Conservation (phyloP, 1,139 yeast species). For the Sugiyamaella pinicola region DNA sequence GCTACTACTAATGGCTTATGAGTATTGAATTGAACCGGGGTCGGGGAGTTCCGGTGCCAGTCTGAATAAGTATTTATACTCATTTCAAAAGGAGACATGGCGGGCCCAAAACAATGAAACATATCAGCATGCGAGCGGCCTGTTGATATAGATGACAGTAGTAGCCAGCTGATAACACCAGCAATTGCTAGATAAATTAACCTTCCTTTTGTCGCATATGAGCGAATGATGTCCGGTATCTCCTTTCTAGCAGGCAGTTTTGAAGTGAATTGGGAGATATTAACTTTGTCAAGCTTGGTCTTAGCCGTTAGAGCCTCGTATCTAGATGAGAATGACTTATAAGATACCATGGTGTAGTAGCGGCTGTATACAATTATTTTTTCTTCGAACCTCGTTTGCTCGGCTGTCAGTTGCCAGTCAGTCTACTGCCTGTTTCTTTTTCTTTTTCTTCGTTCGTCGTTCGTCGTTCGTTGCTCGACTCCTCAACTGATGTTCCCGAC, state of each 20-base stretch:
- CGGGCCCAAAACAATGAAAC: constrained; percentile 37
- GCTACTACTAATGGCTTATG: constrained; percentile 27
- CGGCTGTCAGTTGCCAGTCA: too few relatives aligned
- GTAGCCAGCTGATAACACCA: constrained; percentile 22
- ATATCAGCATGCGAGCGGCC: constrained; percentile 24
- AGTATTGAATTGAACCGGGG: constrained; percentile 36
- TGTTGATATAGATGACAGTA: constrained; percentile 25
- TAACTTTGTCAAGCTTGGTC: constrained; percentile 8
- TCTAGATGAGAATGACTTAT: constrained; percentile 5
- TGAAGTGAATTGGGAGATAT: background rate
- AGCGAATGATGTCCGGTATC: constrained; percentile 17
- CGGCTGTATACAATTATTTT: background rate
- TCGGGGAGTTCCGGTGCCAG: constrained; percentile 35
- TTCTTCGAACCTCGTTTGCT: too few relatives aligned
- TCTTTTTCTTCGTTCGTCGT: too few relatives aligned
- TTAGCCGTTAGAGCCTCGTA: constrained; percentile 13
- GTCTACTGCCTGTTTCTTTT: too few relatives aligned
- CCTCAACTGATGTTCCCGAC: too few relatives aligned
- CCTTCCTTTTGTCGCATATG: constrained; percentile 23
- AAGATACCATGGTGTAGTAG: constrained; percentile 8
- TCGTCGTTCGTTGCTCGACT: too few relatives aligned
- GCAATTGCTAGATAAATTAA: constrained; percentile 21
- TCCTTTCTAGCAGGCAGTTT: constrained; percentile 10
- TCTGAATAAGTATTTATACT: constrained; percentile 34
- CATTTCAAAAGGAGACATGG: constrained; percentile 36